Percentiles rank a stretch among this genome's conserved stretches.
These are phyloP conservation scores for Hypoxylon intermedium DNA, from an alignment of 495 filamentous ascomycete genomes.

Conservation along the genomic window DNA sequence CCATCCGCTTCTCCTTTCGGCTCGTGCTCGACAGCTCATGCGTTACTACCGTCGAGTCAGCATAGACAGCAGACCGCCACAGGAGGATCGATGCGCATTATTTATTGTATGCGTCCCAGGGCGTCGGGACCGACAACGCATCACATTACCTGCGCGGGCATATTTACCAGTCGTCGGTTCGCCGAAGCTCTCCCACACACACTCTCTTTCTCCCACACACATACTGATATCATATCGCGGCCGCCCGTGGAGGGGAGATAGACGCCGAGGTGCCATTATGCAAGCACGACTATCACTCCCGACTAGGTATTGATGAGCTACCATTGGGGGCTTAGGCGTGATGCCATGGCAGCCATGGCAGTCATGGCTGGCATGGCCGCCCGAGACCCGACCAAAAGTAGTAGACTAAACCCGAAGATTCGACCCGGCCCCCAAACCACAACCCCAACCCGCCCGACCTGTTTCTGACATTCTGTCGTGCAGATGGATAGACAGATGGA, in stretches of 20 bases:
- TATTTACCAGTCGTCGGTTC: too few relatives aligned
- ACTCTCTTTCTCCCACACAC: neutral
- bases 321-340: slow-evolving; percentile 33
- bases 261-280: slow-evolving; percentile 20
- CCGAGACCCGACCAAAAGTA: slow-evolving; percentile 24
- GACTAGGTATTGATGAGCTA: slow-evolving; percentile 14
- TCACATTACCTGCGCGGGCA: slow-evolving; percentile 13
- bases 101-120: slow-evolving; percentile 33
- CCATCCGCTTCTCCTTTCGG: slow-evolving; percentile 37
- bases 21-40: slow-evolving; percentile 22
- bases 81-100: slow-evolving; percentile 28
- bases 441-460: neutral
- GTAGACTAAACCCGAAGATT: neutral
- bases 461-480: neutral
- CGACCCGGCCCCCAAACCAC: too few relatives aligned
- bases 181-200: neutral
- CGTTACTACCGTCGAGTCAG: slow-evolving; percentile 26
- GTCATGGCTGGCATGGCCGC: too few relatives aligned
- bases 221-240: slow-evolving; percentile 9
- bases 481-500: neutral
- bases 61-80: slow-evolving; percentile 2
- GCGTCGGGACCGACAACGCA: slow-evolving; percentile 35
- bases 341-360: too few relatives aligned
- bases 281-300: slow-evolving; percentile 22
- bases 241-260: neutral